Evolutionary conservation across 2,329 filamentous ascomycete species (phyloP).

Genomic region (Botrytis hyacinthi): DNA sequence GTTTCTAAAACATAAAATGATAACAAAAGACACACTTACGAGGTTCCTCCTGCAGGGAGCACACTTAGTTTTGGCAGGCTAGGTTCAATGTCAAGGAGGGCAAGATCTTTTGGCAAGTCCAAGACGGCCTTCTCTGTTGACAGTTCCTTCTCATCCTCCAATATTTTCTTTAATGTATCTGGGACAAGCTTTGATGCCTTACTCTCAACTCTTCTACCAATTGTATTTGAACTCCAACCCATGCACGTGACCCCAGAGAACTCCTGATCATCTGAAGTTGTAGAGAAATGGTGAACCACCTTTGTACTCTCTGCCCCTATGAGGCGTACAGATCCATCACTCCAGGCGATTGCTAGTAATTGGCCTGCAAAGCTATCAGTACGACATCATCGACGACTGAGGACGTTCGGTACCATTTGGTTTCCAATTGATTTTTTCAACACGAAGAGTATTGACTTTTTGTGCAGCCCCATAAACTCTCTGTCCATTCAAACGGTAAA

Average conservation of each 20-base stretch:
- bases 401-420: slow-evolving; percentile 36
- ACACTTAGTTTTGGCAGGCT: slow-evolving; percentile 75
- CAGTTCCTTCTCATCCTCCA: slow-evolving; percentile 23
- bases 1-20: not conserved
- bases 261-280: slow-evolving; percentile 32
- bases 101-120: slow-evolving; percentile 70
- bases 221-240: slow-evolving; percentile 40
- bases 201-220: slow-evolving; percentile 26
- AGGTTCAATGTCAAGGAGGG: slow-evolving; percentile 72
- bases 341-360: slow-evolving; percentile 80
- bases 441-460: slow-evolving; percentile 39
- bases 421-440: slow-evolving; percentile 42
- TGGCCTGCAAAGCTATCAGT: slow-evolving; percentile 48
- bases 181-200: slow-evolving; percentile 13
- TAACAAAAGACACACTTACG: slow-evolving; percentile 47
- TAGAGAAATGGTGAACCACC: slow-evolving; percentile 66
- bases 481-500: slow-evolving; percentile 78
- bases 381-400: not conserved
- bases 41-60: slow-evolving; percentile 61
- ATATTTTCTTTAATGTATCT: slow-evolving; percentile 30
- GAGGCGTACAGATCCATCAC: slow-evolving; percentile 73
- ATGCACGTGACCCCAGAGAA: slow-evolving; percentile 46
- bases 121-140: slow-evolving; percentile 26
- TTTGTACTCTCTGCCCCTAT: slow-evolving; percentile 80
- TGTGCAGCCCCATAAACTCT: slow-evolving; percentile 53